phyloP scores from a whole-genome alignment of 495 filamentous ascomycete species.

The Parachaetomium inaequale region DNA sequence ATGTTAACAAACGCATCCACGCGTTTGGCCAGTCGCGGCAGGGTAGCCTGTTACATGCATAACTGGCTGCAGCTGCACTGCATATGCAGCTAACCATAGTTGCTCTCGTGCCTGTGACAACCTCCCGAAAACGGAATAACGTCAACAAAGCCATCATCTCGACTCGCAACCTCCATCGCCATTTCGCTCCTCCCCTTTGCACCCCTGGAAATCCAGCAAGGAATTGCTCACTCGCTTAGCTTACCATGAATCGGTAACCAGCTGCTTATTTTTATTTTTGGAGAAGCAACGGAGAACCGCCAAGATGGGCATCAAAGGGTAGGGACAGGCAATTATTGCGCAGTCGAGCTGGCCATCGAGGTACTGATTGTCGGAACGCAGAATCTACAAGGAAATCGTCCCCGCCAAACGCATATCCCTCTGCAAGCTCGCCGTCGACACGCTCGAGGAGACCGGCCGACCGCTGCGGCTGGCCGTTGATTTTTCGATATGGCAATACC shows the following conservation, averaged over 20 bases:
- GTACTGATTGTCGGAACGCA: conserved; percentile 30
- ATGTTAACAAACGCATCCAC: neutral
- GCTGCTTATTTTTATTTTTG: neutral
- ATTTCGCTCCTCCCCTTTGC: neutral
- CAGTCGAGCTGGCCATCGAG: neutral
- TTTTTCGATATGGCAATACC: conserved; percentile 96
- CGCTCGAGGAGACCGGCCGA: conserved; percentile 63
- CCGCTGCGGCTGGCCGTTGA: conserved; percentile 90
- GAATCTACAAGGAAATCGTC: conserved; percentile 87
- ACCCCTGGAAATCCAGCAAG: neutral
- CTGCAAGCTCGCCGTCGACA: conserved; percentile 73
- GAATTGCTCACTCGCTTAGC: neutral
- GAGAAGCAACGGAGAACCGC: neutral
- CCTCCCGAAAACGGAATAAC: conserved; percentile 25
- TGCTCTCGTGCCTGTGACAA: conserved; percentile 19
- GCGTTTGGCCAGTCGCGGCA: neutral
- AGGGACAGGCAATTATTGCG: neutral
- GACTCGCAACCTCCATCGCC: neutral
- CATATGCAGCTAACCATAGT: neutral
- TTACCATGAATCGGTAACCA: neutral
- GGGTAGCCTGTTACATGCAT: neutral
- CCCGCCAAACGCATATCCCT: conserved; percentile 74
- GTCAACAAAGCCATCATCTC: conserved; percentile 29
- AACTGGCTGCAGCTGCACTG: neutral
- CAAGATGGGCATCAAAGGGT: conserved; percentile 63